phyloP scores from a whole-genome alignment of 371 early-diverging fungal species.

The Amoeboaphelidium protococcarum region DNA sequence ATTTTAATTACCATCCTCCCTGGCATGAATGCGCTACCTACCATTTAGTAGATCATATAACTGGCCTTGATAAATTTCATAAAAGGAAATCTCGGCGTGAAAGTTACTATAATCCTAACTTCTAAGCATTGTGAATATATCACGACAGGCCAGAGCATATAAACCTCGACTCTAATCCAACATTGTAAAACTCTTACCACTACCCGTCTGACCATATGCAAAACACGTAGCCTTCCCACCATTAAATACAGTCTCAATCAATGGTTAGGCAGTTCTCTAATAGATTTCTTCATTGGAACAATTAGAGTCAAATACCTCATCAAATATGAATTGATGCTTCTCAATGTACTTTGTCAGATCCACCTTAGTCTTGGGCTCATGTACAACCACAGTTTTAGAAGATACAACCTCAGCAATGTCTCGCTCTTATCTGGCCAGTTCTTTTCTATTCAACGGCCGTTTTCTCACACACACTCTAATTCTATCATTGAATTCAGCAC shows the following conservation, averaged over 20 bases:
- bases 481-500: constrained; percentile 17
- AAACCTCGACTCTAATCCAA: constrained; percentile 49
- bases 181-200: constrained; percentile 98
- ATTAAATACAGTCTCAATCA: constrained; percentile 74
- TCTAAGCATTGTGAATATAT: constrained; percentile 25
- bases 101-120: constrained; percentile 29
- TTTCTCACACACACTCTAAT: constrained; percentile 93
- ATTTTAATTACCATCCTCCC: neutral
- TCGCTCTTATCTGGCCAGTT: constrained; percentile 32
- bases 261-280: constrained; percentile 54
- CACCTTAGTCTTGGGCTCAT: constrained; percentile 72
- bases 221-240: constrained; percentile 97
- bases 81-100: constrained; percentile 17
- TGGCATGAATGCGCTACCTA: neutral
- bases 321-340: constrained; percentile 78
- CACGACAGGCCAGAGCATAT: constrained; percentile 67
- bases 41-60: neutral
- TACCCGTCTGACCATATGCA: constrained; percentile 94
- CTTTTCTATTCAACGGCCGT: constrained; percentile 65
- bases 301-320: constrained; percentile 72
- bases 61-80: neutral
- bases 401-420: constrained; percentile 50
- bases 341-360: constrained; percentile 85
- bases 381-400: constrained; percentile 35
- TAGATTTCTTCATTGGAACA: constrained; percentile 68